phyloP scores from a whole-genome alignment of 1,139 yeast genomes.

The Candida buenavistaensis region DNA sequence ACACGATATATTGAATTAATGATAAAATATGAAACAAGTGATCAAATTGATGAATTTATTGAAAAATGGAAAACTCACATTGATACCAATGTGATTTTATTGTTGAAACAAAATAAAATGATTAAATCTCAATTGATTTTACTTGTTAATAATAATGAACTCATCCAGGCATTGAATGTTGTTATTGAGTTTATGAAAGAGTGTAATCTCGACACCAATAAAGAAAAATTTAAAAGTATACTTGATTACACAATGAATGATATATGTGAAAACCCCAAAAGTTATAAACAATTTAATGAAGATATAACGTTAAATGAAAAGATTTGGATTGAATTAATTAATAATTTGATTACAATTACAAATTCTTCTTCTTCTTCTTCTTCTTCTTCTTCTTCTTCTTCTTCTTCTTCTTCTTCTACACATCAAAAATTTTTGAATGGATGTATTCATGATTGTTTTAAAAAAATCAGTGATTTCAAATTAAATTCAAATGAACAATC shows the following conservation, averaged over 20 bases:
- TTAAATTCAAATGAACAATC: slow-evolving; percentile 34
- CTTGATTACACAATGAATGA: slow-evolving; percentile 33
- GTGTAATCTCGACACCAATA: slow-evolving; percentile 11
- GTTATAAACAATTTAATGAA: slow-evolving; percentile 16
- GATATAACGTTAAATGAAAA: slow-evolving; percentile 29
- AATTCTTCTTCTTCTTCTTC: no score
- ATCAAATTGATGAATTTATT: slow-evolving; percentile 18
- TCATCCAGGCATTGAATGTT: slow-evolving; percentile 26
- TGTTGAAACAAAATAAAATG: slow-evolving; percentile 26
- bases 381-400: no score
- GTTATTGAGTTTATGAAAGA: slow-evolving; percentile 22
- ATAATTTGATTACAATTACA: slow-evolving; percentile 22
- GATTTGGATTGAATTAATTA: slow-evolving; percentile 41
- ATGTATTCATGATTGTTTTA: slow-evolving; percentile 53
- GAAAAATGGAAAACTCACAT: slow-evolving; percentile 15
- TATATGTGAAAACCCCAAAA: slow-evolving; percentile 28
- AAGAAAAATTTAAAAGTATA: slow-evolving; percentile 25
- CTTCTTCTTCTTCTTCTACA: slow-evolving; percentile 8
- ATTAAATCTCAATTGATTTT: slow-evolving; percentile 26
- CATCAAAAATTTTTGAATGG: slow-evolving; percentile 36
- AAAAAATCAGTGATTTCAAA: slow-evolving; percentile 45
- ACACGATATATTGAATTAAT: slow-evolving; percentile 33
- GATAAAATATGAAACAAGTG: slow-evolving; percentile 20
- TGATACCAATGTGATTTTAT: slow-evolving; percentile 19
- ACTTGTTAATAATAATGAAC: slow-evolving; percentile 20